Evolutionary conservation across 2,329 filamentous ascomycete genomes (phyloP), one percentile per base, ranked within the genome.

Genomic region (Xylaria sp.): DNA sequence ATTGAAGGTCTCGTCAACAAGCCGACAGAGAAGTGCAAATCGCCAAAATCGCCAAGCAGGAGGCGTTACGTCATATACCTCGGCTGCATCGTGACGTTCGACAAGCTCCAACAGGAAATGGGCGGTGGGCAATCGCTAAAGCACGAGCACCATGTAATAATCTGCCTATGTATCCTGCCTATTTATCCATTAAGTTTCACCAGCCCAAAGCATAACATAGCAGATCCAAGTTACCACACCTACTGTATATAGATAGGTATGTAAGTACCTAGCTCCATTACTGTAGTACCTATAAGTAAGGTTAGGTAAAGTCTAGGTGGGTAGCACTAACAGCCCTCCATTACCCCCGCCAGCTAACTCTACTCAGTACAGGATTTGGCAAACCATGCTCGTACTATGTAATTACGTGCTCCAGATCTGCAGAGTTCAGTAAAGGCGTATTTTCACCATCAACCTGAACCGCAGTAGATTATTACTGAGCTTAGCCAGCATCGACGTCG

Each of bases 161-260:
- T 65, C 20, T 64, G 62, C 52, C 63, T 65, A 52, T 59, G 61
- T 56, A 39, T 55, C 61, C n/a, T 37, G 20, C 46, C 63, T 50
- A 64, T 65, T 58, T 65, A 58, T 44, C 63, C 63, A 59, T 65
- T 44, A n/a, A n/a, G 54, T 52, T 59, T 59, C 54, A 23, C 18
- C 46, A 52, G 46, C 23, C 46, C 46, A 12, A 50, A 50, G 46
- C 46, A 25, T 23, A 18, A 41, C 8, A 41, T 23, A 50, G 46
- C 13, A 32, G 32, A 44, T n/a, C 18, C 28, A 20, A 41, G 54
- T 41, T 18, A 18, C n/a, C 13, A 1, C n/a, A 46, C 44, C 44
- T 46, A 46, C 44, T 1, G 44, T 48, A 48, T 20, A 46, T 51
- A 50, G n/a, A 9, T 23, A 50, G 20, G 48, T 51, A 51, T 1